phyloP scores from a whole-genome alignment of 805 yeast species.

The Nakazawaea wickerhamii region DNA sequence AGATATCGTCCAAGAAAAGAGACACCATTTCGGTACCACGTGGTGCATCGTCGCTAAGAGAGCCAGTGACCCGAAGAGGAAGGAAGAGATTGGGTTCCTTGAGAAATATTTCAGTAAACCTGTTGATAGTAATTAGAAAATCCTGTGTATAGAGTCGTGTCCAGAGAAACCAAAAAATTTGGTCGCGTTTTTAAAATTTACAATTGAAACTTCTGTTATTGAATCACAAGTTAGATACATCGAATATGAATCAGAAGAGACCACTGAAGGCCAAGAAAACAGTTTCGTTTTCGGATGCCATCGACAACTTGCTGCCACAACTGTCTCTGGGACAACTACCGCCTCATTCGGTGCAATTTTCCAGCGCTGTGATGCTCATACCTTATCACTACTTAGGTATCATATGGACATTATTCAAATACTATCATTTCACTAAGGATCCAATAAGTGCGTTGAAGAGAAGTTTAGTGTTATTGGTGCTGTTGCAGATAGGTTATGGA shows the following conservation, averaged over 20 bases:
- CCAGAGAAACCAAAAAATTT: neutral
- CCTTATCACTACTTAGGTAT: constrained; percentile 28
- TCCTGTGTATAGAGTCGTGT: too few relatives aligned
- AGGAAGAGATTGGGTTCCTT: constrained; percentile 41
- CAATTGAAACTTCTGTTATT: too few relatives aligned
- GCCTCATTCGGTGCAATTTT: neutral
- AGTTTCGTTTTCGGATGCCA: constrained; percentile 23
- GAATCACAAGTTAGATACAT: too few relatives aligned
- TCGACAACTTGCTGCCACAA: constrained; percentile 1
- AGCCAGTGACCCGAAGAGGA: constrained; percentile 55
- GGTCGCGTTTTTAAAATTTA: neutral
- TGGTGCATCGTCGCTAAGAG: constrained; percentile 77
- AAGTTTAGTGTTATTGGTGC: constrained; percentile 26
- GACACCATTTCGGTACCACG: constrained; percentile 89
- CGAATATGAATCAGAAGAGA: constrained; percentile 8
- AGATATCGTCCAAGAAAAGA: constrained; percentile 70
- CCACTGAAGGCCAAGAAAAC: constrained; percentile 21
- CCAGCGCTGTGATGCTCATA: constrained; percentile 13
- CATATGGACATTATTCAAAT: constrained; percentile 23
- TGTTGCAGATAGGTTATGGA: constrained; percentile 31
- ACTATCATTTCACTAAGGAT: constrained; percentile 27
- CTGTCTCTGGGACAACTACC: constrained; percentile 4
- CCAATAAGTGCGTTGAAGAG: constrained; percentile 22
- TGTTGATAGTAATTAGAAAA: neutral
- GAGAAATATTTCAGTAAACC: constrained; percentile 39